These are phyloP conservation scores for Pseudohalonectria lignicola DNA, from an alignment of 2,329 filamentous ascomycete species.

Conservation along the genomic window DNA sequence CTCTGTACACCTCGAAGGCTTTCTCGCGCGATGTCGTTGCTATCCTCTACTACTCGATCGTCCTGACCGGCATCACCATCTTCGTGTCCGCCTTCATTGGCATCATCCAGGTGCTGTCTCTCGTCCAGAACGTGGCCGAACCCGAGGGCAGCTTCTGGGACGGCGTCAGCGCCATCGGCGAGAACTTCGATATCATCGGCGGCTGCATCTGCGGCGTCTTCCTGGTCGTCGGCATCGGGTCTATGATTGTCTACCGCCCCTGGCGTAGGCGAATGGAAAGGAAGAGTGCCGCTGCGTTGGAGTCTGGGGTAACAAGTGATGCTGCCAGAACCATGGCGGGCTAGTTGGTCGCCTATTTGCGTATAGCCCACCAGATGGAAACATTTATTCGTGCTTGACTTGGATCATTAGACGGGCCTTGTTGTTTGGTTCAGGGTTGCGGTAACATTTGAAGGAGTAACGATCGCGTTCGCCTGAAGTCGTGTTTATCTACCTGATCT, in stretches of 20 bases:
- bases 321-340: too few species aligned
- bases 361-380: too few species aligned
- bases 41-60: constrained; percentile 87
- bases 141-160: constrained; percentile 81
- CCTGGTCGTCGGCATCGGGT: constrained; percentile 62
- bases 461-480: too few species aligned
- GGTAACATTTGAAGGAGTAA: too few species aligned
- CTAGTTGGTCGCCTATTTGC: too few species aligned
- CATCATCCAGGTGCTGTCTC: constrained; percentile 68
- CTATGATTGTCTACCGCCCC: constrained; percentile 65
- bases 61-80: constrained; percentile 75
- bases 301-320: too few species aligned
- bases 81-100: constrained; percentile 79
- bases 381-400: too few species aligned
- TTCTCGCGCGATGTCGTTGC: constrained; percentile 76
- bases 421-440: too few species aligned
- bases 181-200: constrained; percentile 78
- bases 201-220: constrained; percentile 82
- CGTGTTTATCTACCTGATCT: too few species aligned
- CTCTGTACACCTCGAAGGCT: constrained; percentile 71
- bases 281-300: too few species aligned
- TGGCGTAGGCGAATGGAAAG: constrained; percentile 56
- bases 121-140: constrained; percentile 66
- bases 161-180: constrained; percentile 63
- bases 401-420: too few species aligned